Base-by-base conservation (phyloP, 2,329 filamentous ascomycete species). In the Balansia obtecta region DNA sequence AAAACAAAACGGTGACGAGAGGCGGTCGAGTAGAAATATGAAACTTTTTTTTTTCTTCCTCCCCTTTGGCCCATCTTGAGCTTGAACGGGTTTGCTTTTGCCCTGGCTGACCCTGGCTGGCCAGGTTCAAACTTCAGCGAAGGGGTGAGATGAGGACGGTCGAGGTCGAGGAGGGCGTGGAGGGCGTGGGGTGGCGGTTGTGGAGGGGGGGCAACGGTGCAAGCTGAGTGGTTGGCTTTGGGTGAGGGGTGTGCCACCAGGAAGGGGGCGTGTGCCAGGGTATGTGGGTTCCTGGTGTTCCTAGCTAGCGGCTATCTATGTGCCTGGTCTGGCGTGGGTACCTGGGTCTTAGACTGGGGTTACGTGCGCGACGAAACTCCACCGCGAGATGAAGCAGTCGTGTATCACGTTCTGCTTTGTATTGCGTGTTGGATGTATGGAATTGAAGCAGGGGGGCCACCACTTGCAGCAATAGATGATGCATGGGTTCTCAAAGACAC, bases 1-100 rank as follows among this genome's bases (percentile, higher is more conserved):
- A 55, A 55, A 55, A 22, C n/a, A 18, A 43, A 46, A 42, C 18
- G 12, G 32, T 34, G 18, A 33, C 18, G 40, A 8, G 45, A 44
- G 39, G 46, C 39, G 33, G 15, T 22, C 2, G 30, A 50, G 48
- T 44, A 45, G 42, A 53, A 40, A 46, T 49, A 47, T 11, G 13
- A 16, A 13, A 18, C 20, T 22, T 22, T 22, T 22, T 22, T 22
- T 22, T 37, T 4, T 12, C n/a, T n/a, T n/a, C n/a, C n/a, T n/a
- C n/a, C n/a, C 15, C 15, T 12, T 9, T 37, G 9, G 34, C 34
- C 34, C 4, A 37, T 11, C 15, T 27, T 27, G 27, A 27, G 20
- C 33, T 13, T 15, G 34, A 37, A n/a, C n/a, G n/a, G n/a, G n/a
- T n/a, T n/a, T n/a, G n/a, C n/a, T n/a, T n/a, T n/a, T n/a, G n/a